Evolutionary conservation across 371 early-diverging fungal genomes (phyloP), one percentile per base, ranked within the genome.

Genomic region (Mucor velutinosus): DNA sequence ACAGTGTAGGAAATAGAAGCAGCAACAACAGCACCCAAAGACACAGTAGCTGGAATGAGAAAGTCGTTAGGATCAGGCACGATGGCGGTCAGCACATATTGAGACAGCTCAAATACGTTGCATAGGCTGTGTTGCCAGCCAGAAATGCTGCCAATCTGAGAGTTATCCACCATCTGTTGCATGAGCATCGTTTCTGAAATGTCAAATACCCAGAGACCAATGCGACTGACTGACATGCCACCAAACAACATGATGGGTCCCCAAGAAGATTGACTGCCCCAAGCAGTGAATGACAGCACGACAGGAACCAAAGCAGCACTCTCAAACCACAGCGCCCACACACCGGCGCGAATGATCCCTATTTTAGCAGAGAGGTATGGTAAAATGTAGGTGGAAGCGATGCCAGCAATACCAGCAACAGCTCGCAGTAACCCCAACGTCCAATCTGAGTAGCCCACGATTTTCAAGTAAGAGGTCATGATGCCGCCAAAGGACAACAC

Each of bases 71-170:
- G 59, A 21, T 59, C 39, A 8, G 59, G 23, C 0, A 59, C 23
- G 37, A 59, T 4, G 4, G 59, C 59, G 3, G 59, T 59, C 23
- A 59, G 35, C 10, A 59, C 35, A 23, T 25, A 59, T 39, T 59
- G 59, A 19, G 59, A 59, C 10, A 59, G 37, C 4, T 59, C 59
- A 35, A 59, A 59, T 12, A 37, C 33, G 15, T 59, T 59, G 12
- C 59, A 59, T 3, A 59, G 19, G 15, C 59, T 59, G 15, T 59
- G 59, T 37, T 59, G 59, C 59, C 59, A 59, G 23, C 59, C 59
- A n/a, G 59, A 19, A 3, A 59, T 59, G 15, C 59, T 59, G 5
- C 59, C 59, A 35, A 59, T 32, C 14, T 59, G 59, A n/a, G 59
- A 7, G 23, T 33, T 33, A 35, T 59, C 59, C 11, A 59, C 59